phyloP scores from a whole-genome alignment of 257 asterid genomes.

The Rehmannia glutinosa region DNA sequence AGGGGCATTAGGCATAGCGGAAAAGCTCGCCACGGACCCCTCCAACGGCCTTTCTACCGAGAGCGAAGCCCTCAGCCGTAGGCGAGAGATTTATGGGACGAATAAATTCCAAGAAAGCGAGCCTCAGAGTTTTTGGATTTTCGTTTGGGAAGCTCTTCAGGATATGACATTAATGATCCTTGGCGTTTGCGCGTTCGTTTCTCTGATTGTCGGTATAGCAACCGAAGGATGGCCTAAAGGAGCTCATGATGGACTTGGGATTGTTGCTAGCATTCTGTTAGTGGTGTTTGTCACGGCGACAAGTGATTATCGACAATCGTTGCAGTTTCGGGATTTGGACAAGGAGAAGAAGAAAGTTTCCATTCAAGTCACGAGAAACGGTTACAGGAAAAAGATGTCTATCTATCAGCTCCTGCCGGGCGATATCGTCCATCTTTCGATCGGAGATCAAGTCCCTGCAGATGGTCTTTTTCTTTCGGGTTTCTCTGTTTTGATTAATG shows the following conservation, averaged over 20 bases:
- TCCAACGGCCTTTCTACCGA: conserved; percentile 52
- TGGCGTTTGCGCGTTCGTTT: conserved; percentile 72
- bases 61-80: conserved; percentile 32
- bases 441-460: conserved; percentile 96
- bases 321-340: conserved; percentile 84
- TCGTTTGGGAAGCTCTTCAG: conserved; percentile 91
- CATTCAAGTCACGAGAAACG: conserved; percentile 77
- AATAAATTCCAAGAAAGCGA: conserved; percentile 60
- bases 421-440: conserved; percentile 79
- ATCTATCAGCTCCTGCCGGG: conserved; percentile 74
- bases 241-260: conserved; percentile 96
- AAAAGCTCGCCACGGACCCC: conserved; percentile 55
- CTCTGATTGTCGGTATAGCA: conserved; percentile 74
- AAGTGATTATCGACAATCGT: conserved; percentile 83
- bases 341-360: conserved; percentile 87
- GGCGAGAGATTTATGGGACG: conserved; percentile 56
- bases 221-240: conserved; percentile 97
- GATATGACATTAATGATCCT: conserved; percentile 96
- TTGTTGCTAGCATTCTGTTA: conserved; percentile 73
- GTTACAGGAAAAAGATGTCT: conserved; percentile 69
- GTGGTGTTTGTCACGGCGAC: conserved; percentile 93
- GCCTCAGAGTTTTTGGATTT: conserved; percentile 64
- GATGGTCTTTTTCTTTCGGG: conserved; percentile 90
- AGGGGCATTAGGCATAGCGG: conserved; percentile 52
- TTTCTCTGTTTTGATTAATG: conserved; percentile 72